Base-by-base conservation (phyloP, 2,329 filamentous ascomycete species). In the Aspergillus sp. region DNA sequence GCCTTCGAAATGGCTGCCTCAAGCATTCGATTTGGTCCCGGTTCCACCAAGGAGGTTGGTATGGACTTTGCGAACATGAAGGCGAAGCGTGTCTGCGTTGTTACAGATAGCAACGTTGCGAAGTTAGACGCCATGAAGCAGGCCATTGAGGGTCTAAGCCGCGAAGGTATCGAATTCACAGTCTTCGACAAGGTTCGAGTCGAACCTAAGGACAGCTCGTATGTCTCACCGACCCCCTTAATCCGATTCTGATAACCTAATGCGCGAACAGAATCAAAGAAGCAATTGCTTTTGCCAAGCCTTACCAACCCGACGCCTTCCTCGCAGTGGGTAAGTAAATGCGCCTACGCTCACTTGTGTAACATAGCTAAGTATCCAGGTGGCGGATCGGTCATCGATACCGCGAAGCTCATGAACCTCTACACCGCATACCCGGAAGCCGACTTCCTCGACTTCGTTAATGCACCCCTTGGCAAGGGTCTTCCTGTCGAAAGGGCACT, bases 1-100 rank as follows among this genome's bases (percentile, higher is more conserved):
- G 95, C 95, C 14, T 99, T 99, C 72, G 95, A 99, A 75, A 96
- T 99, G 93, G 95, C 95, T 0, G 92, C 95, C 1, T 96, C 91
- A 1, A 91, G 89, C 27, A 97, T 99, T 69, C 87, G 95, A 12
- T 99, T 98, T 68, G 95, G 95, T 0, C 91, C 91, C 0, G 95
- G 95, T 6, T 90, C 89, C 56, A 99, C 95, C 23, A 91, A 91
- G 75, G 95, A 99, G 76, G 92, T 99, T 19, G 95, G 95, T 63
- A 98, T 98, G 95, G 95, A 99, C 76, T 88, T 98, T 66, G 89
- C 87, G 77, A 98, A 99, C 72, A 83, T 99, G 81, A 90, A 90
- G 14, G 87, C 89, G 6, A 90, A 91, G 79, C 87, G 87, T 45
- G 93, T 99, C 57, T 90, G 91, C 72, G 90, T 99, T 5, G 92